These are phyloP conservation scores for Talaromyces ruber DNA, from an alignment of 495 filamentous ascomycete genomes.

Conservation along the genomic window DNA sequence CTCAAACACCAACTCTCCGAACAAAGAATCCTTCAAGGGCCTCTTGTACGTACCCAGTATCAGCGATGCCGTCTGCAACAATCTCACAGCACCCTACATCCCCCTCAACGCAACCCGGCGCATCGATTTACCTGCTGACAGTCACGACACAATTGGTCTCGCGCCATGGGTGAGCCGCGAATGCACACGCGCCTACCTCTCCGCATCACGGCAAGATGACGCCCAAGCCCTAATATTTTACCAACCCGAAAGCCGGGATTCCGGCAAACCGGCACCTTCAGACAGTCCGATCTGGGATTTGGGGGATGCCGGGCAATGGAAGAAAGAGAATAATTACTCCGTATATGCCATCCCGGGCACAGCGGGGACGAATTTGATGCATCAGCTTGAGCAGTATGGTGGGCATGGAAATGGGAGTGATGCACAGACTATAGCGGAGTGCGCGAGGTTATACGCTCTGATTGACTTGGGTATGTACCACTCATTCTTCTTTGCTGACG, in stretches of 20 bases:
- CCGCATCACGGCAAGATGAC: constrained; percentile 46
- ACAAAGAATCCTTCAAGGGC: constrained; percentile 53
- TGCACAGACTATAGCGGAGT: neutral
- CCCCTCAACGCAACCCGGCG: constrained; percentile 68
- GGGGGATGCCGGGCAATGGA: constrained; percentile 57
- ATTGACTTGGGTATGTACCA: constrained; percentile 46
- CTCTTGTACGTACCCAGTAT: constrained; percentile 69
- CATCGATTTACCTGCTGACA: constrained; percentile 52
- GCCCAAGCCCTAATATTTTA: constrained; percentile 70
- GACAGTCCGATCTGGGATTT: constrained; percentile 58
- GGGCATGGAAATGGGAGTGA: constrained; percentile 33
- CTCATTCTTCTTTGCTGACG: neutral
- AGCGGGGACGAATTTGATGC: constrained; percentile 58
- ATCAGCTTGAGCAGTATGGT: constrained; percentile 66
- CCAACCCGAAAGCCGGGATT: constrained; percentile 45
- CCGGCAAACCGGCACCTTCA: constrained; percentile 49
- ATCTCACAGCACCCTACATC: constrained; percentile 47
- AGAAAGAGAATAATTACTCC: constrained; percentile 53
- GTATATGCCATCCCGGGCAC: constrained; percentile 74
- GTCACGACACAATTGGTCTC: constrained; percentile 53
- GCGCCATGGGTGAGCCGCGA: constrained; percentile 74
- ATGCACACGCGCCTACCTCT: constrained; percentile 63
- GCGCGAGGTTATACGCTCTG: constrained; percentile 49
- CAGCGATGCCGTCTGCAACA: constrained; percentile 48
- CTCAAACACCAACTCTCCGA: constrained; percentile 48